Evolutionary conservation across 768 basidiomycete species (phyloP), one percentile per base, ranked within the genome.

Genomic region (Sarcodon sp.): DNA sequence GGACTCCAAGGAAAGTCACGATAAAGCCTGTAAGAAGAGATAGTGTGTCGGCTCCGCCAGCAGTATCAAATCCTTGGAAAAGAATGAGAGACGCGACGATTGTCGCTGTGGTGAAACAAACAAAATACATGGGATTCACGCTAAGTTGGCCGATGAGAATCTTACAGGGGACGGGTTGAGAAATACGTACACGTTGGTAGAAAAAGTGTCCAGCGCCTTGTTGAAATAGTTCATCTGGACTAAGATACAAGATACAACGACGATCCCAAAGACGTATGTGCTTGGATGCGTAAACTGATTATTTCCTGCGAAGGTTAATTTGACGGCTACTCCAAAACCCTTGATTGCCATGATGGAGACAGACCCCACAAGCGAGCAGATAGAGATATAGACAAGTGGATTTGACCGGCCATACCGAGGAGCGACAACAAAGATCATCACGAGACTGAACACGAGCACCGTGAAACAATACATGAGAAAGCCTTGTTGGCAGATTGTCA

Each of bases 321-420:
- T 98, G 58, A 99, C 76, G 2, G 96, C 94, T 43, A 97, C 83
- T 41, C 96, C 96, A 57, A 99, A 91, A 44, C 92, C 94, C 69
- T 99, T 99, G 72, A 97, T 87, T 37, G 91, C 86, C 96, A 99
- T 98, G 66, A 98, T 80, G n/a, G 90, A 91, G 39, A 99, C 80
- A 32, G 89, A 92, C 9, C 96, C 96, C 39, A 91, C 91, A 49
- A 97, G 64, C 9, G 93, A 97, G 65, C 96, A 98, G 58, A 99
- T 94, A 27, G 92, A 92, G 53, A 98, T 77, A 67, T 96, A 98
- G 32, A 96, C 85, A 51, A 91, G 55, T 2, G 96, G 96, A 53
- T 85, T 92, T 48, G 79, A 76, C 41, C 83, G 84, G 33, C 96
- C 96, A 57, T 96, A 77, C 52, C 70, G 79, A 7, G 96, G 96